Evolutionary conservation across 495 filamentous ascomycete species (phyloP).

Genomic region (Aspergillus incahuasiensis): DNA sequence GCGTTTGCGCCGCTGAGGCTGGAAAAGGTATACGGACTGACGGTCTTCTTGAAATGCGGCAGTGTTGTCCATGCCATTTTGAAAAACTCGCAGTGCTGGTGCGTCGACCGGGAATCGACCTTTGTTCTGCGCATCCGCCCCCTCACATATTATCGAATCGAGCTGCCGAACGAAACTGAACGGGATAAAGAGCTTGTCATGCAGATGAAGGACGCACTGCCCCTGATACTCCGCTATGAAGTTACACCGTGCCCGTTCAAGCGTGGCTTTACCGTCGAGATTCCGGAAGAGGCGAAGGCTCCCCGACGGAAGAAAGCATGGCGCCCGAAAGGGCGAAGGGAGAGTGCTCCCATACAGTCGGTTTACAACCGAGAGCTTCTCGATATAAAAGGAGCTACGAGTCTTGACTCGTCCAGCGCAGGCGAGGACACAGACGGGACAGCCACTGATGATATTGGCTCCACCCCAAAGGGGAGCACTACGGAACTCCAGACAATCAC

Average conservation of each 20-base stretch:
- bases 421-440: slow-evolving; percentile 38
- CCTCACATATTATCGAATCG: slow-evolving; percentile 83
- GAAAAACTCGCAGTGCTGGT: slow-evolving; percentile 88
- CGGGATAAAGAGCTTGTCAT: slow-evolving; percentile 57
- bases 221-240: slow-evolving; percentile 73
- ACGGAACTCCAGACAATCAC: slow-evolving; percentile 24
- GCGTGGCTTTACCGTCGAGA: slow-evolving; percentile 65
- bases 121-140: slow-evolving; percentile 77
- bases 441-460: slow-evolving; percentile 34
- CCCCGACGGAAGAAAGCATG: slow-evolving; percentile 65
- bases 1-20: slow-evolving; percentile 75
- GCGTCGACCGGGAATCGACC: slow-evolving; percentile 76
- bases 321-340: slow-evolving; percentile 57
- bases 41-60: slow-evolving; percentile 81
- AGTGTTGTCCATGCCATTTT: slow-evolving; percentile 75
- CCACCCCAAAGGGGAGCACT: slow-evolving; percentile 27
- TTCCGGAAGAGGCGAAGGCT: slow-evolving; percentile 64
- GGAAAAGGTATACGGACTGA: slow-evolving; percentile 73
- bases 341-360: slow-evolving; percentile 24
- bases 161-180: slow-evolving; percentile 59
- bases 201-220: slow-evolving; percentile 64
- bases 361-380: slow-evolving; percentile 11
- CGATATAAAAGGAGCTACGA: slow-evolving; percentile 15
- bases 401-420: slow-evolving; percentile 27
- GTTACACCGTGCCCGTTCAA: slow-evolving; percentile 83